Conservation (phyloP, 805 yeast species). For the Spathaspora passalidarum region DNA sequence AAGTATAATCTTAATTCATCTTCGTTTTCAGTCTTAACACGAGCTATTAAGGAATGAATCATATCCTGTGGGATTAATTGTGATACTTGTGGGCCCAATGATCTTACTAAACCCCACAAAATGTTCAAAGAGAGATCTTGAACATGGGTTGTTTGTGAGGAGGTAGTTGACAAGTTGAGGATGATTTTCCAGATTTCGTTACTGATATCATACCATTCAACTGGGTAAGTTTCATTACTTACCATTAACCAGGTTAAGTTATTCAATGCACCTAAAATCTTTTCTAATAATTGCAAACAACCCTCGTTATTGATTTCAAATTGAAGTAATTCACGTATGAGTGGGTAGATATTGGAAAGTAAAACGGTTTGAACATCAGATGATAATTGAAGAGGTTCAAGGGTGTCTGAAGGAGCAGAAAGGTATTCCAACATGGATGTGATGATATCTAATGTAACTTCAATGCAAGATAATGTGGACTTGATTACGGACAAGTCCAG, state of each 20-base stretch:
- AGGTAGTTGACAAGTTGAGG: slow-evolving; percentile 11
- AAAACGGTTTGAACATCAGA: slow-evolving; percentile 17
- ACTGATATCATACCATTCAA: slow-evolving; percentile 35
- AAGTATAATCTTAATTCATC: slow-evolving; percentile 37
- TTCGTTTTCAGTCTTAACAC: slow-evolving; percentile 6
- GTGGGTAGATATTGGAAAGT: slow-evolving; percentile 18
- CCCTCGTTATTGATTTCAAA: slow-evolving; percentile 29
- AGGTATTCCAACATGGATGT: slow-evolving; percentile 69
- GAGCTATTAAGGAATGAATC: slow-evolving; percentile 22
- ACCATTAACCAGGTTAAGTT: slow-evolving; percentile 63
- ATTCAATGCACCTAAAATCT: slow-evolving; percentile 65
- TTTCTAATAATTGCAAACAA: slow-evolving; percentile 42
- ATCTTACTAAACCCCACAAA: slow-evolving; percentile 37
- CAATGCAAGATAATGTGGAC: slow-evolving; percentile 59
- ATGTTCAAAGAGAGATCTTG: slow-evolving; percentile 34
- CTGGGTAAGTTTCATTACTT: slow-evolving; percentile 28
- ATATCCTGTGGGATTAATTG: slow-evolving; percentile 21
- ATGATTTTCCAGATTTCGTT: slow-evolving; percentile 29
- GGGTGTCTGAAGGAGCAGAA: slow-evolving; percentile 14
- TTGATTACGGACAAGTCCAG: slow-evolving; percentile 32
- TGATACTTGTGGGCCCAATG: slow-evolving; percentile 33
- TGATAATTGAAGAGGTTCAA: slow-evolving; percentile 20
- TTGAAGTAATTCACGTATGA: slow-evolving; percentile 37
- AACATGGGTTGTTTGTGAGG: slow-evolving; percentile 15
- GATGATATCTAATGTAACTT: slow-evolving; percentile 69